Percentiles rank a stretch among this genome's conserved stretches.
Evolutionary conservation across 2,329 filamentous ascomycete species (phyloP).

Genomic region (Phaeosphaeria sp.): DNA sequence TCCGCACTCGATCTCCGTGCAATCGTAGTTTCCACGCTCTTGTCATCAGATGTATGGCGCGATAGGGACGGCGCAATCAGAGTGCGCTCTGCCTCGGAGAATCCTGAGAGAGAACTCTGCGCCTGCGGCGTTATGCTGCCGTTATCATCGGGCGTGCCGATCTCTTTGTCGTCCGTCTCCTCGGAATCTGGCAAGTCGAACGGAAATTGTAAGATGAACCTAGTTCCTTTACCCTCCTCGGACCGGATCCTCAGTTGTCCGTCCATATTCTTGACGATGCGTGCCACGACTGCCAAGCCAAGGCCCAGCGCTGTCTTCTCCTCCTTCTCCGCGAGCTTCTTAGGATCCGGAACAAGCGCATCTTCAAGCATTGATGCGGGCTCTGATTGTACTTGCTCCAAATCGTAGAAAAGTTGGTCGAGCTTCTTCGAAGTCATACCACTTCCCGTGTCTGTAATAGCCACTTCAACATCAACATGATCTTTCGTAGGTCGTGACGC

Average conservation of each 20-base stretch:
- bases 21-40: constrained; percentile 5
- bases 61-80: constrained; percentile 57
- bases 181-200: constrained; percentile 68
- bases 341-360: constrained; percentile 39
- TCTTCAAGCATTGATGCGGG: constrained; percentile 37
- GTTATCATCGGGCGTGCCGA: constrained; percentile 15
- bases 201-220: constrained; percentile 80
- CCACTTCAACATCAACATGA: constrained; percentile 74
- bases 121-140: constrained; percentile 31
- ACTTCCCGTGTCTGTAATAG: constrained; percentile 75
- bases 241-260: constrained; percentile 86
- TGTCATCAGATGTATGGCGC: constrained; percentile 26
- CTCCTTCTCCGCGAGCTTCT: constrained; percentile 34
- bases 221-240: constrained; percentile 79
- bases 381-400: constrained; percentile 67
- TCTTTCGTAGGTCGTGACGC: constrained; percentile 48
- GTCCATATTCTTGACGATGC: constrained; percentile 88
- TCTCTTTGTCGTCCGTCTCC: not conserved
- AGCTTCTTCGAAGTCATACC: constrained; percentile 67
- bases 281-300: constrained; percentile 85
- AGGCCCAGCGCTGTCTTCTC: constrained; percentile 70
- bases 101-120: constrained; percentile 5
- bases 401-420: constrained; percentile 66
- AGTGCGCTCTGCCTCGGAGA: constrained; percentile 62
- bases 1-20: constrained; percentile 47